Base-by-base conservation (phyloP, 2,329 filamentous ascomycete genomes). In the Fusarium begoniae region DNA sequence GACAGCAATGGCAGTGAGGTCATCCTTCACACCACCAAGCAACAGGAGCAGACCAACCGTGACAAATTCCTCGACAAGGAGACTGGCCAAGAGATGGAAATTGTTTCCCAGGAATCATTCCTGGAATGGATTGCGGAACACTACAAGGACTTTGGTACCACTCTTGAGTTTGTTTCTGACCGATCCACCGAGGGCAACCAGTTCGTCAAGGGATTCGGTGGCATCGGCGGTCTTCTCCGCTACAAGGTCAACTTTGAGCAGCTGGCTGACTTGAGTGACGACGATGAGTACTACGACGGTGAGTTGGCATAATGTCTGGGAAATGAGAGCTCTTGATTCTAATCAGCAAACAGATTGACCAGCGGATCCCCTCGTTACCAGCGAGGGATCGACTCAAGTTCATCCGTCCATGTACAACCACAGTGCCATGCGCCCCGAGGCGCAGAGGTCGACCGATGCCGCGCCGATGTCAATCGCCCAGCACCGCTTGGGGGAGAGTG, bases 221-320 rank as follows among this genome's bases (percentile, higher is more conserved):
- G 96, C 81, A 98, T 99, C 79, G 96, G 96, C 77, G 96, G 96
- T 75, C 92, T 99, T 81, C 91, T 99, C 82, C 95, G 96, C 79
- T 99, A 99, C 91, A 98, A 98, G 89, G 94, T 99, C 89, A 99
- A 99, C 89, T 99, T 99, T 87, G 97, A 99, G 87, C 97, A 99
- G 85, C 90, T 99, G 84, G 93, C 93, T 84, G 96, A 98, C 83
- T 89, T 93, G 81, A 95, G 97, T 83, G 93, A 96, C 83, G 93
- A 95, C 85, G 96, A 98, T 83, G 96, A 96, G 85, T 98, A 97
- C 88, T 98, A 97, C 87, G 89, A 90, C 84, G 88, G 87, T 87
- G 79, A 79, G 82, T 74, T 51, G 20, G 15, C 43, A 30, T 28
- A 41, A 70, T 26, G 15, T 26, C 37, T 12, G 35, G 40, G 35